Conservation (phyloP, 192 early-diverging fungal genomes). For the Haplosporangium gracile region DNA sequence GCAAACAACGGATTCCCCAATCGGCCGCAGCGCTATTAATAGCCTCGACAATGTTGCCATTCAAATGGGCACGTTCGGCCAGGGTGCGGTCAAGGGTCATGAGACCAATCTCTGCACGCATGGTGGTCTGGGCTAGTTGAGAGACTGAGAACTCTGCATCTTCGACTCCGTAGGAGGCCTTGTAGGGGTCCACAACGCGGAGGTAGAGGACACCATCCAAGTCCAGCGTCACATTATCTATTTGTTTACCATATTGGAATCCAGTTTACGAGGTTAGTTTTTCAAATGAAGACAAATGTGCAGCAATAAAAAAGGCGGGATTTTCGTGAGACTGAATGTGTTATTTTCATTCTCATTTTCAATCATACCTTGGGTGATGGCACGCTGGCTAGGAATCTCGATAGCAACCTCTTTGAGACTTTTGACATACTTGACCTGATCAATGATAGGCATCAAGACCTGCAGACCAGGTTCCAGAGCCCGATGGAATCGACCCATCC, state of each 20-base stretch:
- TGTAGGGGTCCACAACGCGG: constrained; percentile 89
- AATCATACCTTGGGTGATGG: constrained; percentile 84
- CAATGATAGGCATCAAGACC: constrained; percentile 89
- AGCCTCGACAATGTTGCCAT: constrained; percentile 93
- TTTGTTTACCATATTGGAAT: neutral
- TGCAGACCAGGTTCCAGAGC: constrained; percentile 92
- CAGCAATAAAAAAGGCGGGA: neutral
- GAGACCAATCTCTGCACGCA: constrained; percentile 98
- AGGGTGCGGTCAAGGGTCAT: constrained; percentile 95
- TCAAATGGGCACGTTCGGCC: constrained; percentile 91
- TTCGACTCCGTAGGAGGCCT: constrained; percentile 93
- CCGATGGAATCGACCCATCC: constrained; percentile 88
- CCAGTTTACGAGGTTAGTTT: too few species aligned
- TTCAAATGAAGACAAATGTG: neutral
- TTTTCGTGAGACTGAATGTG: neutral
- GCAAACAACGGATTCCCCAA: constrained; percentile 95
- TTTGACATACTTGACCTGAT: constrained; percentile 93
- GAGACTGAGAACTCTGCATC: constrained; percentile 93
- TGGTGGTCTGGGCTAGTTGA: constrained; percentile 96
- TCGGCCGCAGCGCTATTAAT: constrained; percentile 92
- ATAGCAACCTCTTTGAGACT: constrained; percentile 95
- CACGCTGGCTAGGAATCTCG: constrained; percentile 90
- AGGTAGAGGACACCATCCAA: constrained; percentile 97
- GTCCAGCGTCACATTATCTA: constrained; percentile 95
- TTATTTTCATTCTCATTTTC: neutral